phyloP scores from a whole-genome alignment of 345 rosid species.

The Erucastrum elatum region DNA sequence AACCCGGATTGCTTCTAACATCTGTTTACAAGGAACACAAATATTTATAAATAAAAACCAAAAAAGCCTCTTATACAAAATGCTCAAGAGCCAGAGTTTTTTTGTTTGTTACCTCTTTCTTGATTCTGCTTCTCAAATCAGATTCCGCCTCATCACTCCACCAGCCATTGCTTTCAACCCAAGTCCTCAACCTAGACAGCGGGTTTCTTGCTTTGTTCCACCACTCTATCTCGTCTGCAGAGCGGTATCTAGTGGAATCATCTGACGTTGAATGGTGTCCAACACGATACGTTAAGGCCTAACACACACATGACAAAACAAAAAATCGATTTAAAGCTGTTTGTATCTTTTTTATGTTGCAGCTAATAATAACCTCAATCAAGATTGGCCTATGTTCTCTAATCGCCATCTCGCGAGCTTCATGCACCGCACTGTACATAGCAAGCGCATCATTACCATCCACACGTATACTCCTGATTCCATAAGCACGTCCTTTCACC shows the following conservation, averaged over 20 bases:
- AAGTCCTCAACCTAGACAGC: slow-evolving; percentile 60
- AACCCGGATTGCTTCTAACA: slow-evolving; percentile 66
- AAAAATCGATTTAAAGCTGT: background rate
- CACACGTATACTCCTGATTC: slow-evolving; percentile 78
- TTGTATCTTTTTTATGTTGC: background rate
- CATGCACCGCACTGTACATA: slow-evolving; percentile 65
- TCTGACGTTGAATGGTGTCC: slow-evolving; percentile 96
- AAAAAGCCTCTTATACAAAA: background rate
- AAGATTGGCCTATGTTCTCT: slow-evolving; percentile 70
- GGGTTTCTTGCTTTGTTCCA: slow-evolving; percentile 71
- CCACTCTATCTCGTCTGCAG: slow-evolving; percentile 66
- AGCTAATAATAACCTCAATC: slow-evolving; percentile 54
- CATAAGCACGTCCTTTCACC: slow-evolving; percentile 82
- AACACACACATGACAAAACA: background rate
- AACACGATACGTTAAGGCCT: slow-evolving; percentile 88
- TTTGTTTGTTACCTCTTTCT: slow-evolving; percentile 60
- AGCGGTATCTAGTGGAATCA: slow-evolving; percentile 86
- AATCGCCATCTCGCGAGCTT: slow-evolving; percentile 80
- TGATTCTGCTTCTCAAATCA: slow-evolving; percentile 55
- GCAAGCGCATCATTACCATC: slow-evolving; percentile 96
- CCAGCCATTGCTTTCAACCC: slow-evolving; percentile 79
- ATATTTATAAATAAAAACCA: background rate
- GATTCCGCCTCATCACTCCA: slow-evolving; percentile 66
- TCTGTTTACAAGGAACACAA: slow-evolving; percentile 42
- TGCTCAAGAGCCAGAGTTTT: background rate